Base-by-base conservation (phyloP, 2,329 filamentous ascomycete genomes). In the Sporothrix dimorphospora region DNA sequence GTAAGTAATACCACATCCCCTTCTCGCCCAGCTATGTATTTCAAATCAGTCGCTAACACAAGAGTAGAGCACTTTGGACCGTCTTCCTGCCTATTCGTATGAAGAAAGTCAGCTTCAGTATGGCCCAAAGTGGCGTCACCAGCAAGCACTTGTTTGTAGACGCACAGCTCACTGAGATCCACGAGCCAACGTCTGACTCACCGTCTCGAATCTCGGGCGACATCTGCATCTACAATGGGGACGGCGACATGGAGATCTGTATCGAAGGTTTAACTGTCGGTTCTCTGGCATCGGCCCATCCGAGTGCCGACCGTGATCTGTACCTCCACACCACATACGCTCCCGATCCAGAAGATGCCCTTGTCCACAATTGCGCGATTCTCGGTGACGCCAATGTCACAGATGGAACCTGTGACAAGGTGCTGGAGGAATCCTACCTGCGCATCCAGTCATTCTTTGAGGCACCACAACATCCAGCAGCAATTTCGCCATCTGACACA, bases 281-380 rank as follows among this genome's bases (percentile, higher is more conserved):
- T 0, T 80, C 81, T 0, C 78, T 81, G 49, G 76, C 77, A 4
- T 70, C 78, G 0, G 77, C 79, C 0, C 77, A 73, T 55, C 77
- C 78, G 3, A 77, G 78, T 14, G 72, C 79, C 0, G 80, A 81
- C 71, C 77, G 79, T 59, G 81, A 81, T 72, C 74, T 82, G 9
- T 82, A 81, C 61, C 74, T 82, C 4, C 78, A 79, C 38, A 81
- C 80, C 0, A 75, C 76, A 4, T 75, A 80, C 72, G 80, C 82
- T n/a, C 30, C 83, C 4, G 83, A 85, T 63, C 83, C 83, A 0
- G 81, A 81, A 14, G 77, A 82, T 42, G 79, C 80, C 55, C 81
- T 85, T 16, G 73, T 81, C 3, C 2, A 4, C 11, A 34, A 21
- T 7, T 67, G 65, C 1, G 68, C 75, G 1, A 12, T 72, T 16